phyloP scores from a whole-genome alignment of 805 yeast species.

The Kuraishia piskuri region DNA sequence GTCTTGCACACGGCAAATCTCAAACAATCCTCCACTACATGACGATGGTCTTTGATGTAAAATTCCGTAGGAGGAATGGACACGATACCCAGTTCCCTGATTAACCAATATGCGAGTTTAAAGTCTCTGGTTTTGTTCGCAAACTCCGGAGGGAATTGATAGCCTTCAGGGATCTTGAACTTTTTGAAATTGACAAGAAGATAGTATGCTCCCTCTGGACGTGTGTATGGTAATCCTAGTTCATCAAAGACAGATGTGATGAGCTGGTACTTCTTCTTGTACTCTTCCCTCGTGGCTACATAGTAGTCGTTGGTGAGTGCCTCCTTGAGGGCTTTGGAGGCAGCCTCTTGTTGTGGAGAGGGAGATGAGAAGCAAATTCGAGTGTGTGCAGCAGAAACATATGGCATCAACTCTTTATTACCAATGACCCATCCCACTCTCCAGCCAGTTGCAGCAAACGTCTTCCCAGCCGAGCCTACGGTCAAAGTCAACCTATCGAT shows the following conservation, averaged over 20 bases:
- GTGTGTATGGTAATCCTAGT: conserved; percentile 80
- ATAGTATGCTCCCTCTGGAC: conserved; percentile 91
- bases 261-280: conserved; percentile 62
- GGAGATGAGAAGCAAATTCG: conserved; percentile 90
- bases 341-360: conserved; percentile 88
- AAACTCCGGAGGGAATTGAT: conserved; percentile 65
- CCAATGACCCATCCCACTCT: conserved; percentile 96
- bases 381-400: conserved; percentile 84
- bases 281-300: conserved; percentile 56
- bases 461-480: conserved; percentile 95
- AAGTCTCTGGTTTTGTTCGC: conserved; percentile 71
- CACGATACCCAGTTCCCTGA: conserved; percentile 87
- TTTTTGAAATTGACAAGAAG: conserved; percentile 80
- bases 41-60: conserved; percentile 59
- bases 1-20: conserved; percentile 98
- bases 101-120: conserved; percentile 85
- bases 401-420: conserved; percentile 68
- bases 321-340: conserved; percentile 62
- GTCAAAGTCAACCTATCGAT: conserved; percentile 72
- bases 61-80: conserved; percentile 98
- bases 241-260: conserved; percentile 78
- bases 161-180: conserved; percentile 69
- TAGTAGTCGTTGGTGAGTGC: conserved; percentile 63
- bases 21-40: conserved; percentile 72
- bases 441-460: conserved; percentile 98